Base-by-base conservation (phyloP, 2,329 filamentous ascomycete genomes). In the Ceratocystis eucalypticola region DNA sequence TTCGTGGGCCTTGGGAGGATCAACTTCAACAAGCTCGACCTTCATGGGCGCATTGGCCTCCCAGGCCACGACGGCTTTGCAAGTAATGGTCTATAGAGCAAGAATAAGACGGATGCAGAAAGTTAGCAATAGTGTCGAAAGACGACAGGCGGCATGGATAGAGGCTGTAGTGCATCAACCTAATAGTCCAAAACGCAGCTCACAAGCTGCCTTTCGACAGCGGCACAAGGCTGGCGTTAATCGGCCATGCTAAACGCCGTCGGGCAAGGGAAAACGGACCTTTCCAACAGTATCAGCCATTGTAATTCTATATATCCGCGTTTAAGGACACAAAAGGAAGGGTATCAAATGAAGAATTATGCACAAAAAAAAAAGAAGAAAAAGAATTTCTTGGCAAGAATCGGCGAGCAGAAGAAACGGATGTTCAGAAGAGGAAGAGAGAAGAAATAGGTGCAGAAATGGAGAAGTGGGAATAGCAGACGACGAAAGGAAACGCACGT, bases 61-160 rank as follows among this genome's bases (percentile, higher is more conserved):
- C 94, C 94, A 99, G 76, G 94, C 94, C 70, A 99, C 88, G 73
- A 94, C 94, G 71, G 94, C 94, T 88, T 94, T 93, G 85, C 92
- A 96, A 73, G 87, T 95, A 75, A 96, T 96, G 73, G 89, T 91
- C 91, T 96, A 72, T 70, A 62, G 12, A 28, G 28, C 20, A 48
- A 0, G 20, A 22, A 59, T 8, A 10, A 20, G 61, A 10, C 2
- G 17, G 17, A 33, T 15, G 53, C 22, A 28, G 30, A 25, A 15
- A 45, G 46, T 65, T 45, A 64, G 62, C 7, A 10, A 37, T 53
- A 22, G n/a, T 22, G n/a, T 53, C 7, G 3, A 10, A 10, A 41
- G 37, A 41, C 12, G 1, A 4, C 37, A 41, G 37, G 3, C 12
- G 0, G 37, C 37, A 41, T 5, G 37, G 10, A 5, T 41, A 41